Evolutionary conservation across 164 flowering plant species (phyloP).

Genomic region (Vitis labrusca): DNA sequence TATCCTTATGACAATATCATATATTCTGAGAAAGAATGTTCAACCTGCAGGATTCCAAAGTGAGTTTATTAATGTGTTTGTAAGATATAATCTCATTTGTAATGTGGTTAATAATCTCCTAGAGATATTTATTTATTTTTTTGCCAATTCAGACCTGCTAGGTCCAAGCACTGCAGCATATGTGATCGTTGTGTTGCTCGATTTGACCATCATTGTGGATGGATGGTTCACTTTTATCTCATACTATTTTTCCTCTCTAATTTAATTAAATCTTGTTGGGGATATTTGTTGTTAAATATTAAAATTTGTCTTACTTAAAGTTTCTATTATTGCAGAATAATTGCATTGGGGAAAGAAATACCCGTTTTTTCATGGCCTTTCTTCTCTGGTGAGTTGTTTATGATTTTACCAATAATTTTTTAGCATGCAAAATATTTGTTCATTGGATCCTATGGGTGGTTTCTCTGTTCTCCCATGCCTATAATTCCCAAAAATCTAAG

Average conservation of each 20-base stretch:
- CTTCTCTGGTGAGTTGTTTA: constrained; percentile 70
- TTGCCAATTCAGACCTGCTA: constrained; percentile 71
- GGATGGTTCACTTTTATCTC: constrained; percentile 70
- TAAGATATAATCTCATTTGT: not conserved
- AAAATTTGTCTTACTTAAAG: not conserved
- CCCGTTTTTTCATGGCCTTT: constrained; percentile 84
- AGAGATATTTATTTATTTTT: constrained; percentile 9
- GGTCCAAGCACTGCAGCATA: constrained; percentile 96
- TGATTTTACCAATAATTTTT: not conserved
- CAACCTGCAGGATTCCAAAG: constrained; percentile 90
- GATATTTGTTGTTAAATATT: not conserved
- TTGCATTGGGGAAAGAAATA: constrained; percentile 97
- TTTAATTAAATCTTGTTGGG: not conserved
- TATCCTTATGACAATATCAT: constrained; percentile 88
- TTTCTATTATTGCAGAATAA: constrained; percentile 66
- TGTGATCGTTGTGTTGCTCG: constrained; percentile 96
- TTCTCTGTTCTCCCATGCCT: not conserved
- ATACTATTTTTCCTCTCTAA: constrained; percentile 6
- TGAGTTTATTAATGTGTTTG: constrained; percentile 21
- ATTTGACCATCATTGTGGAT: constrained; percentile 98
- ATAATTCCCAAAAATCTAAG: not conserved
- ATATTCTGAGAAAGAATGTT: constrained; percentile 75
- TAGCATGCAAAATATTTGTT: not conserved
- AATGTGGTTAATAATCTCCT: constrained; percentile 10
- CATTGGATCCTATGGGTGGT: not conserved